Percentiles rank a stretch among this genome's conserved stretches.
Conservation (phyloP, 2,329 filamentous ascomycete species). For the Fusarium sp. region DNA sequence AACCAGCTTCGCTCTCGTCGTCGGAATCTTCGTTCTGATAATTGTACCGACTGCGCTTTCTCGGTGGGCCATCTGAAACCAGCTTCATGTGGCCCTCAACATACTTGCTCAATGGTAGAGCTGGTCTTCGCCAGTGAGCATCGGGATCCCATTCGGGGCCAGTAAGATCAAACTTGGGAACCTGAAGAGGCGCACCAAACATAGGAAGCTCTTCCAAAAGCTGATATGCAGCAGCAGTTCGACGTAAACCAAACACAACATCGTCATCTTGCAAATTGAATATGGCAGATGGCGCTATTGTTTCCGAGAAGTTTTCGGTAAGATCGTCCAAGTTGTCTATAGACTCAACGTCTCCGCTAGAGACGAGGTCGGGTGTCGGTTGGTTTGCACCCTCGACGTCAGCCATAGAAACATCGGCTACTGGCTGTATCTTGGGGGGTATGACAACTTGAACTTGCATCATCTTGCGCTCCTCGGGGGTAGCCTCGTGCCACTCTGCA, state of each 20-base stretch:
- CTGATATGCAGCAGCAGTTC: conserved; percentile 79
- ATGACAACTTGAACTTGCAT: conserved; percentile 75
- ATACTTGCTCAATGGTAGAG: conserved; percentile 87
- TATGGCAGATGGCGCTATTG: conserved; percentile 78
- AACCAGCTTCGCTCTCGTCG: conserved; percentile 67
- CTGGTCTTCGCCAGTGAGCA: conserved; percentile 78
- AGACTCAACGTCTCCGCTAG: conserved; percentile 72
- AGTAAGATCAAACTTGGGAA: conserved; percentile 68
- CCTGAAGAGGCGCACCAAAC: conserved; percentile 74
- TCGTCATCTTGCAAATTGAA: conserved; percentile 87
- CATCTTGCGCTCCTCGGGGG: conserved; percentile 69
- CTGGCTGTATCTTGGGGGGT: conserved; percentile 55
- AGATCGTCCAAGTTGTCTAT: conserved; percentile 58
- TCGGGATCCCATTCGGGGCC: conserved; percentile 74
- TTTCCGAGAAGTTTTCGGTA: conserved; percentile 57
- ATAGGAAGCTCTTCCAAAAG: conserved; percentile 84
- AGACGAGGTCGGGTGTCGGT: conserved; percentile 75
- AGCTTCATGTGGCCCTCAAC: conserved; percentile 84
- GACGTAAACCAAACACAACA: conserved; percentile 81
- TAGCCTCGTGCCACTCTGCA: conserved; percentile 80
- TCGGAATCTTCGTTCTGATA: conserved; percentile 80
- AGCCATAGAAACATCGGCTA: conserved; percentile 50
- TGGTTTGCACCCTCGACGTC: conserved; percentile 59
- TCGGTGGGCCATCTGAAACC: conserved; percentile 71
- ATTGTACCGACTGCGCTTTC: conserved; percentile 84